These are phyloP conservation scores for Sodiomyces alkalinus DNA, from an alignment of 2,329 filamentous ascomycete species.

Conservation along the genomic window DNA sequence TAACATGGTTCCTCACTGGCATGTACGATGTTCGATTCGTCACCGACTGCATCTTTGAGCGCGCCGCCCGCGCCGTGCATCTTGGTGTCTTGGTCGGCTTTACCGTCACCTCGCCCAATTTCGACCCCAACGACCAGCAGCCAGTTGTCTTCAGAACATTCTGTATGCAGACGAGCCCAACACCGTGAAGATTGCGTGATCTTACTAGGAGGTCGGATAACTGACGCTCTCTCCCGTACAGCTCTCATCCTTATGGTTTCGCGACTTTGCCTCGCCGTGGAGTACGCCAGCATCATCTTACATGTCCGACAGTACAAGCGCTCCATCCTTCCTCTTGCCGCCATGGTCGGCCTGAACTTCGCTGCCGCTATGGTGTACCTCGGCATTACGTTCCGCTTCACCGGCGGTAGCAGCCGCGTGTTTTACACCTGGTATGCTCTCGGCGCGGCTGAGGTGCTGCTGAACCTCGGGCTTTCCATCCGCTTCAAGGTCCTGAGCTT, in stretches of 20 bases:
- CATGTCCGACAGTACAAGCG: constrained; percentile 25
- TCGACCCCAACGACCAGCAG: constrained; percentile 22
- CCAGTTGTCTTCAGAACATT: constrained; percentile 21
- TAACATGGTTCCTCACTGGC: constrained; percentile 51
- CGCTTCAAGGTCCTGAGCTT: constrained; percentile 42
- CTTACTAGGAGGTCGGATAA: neutral
- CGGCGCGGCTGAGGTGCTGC: constrained; percentile 33
- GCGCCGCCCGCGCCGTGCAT: constrained; percentile 40
- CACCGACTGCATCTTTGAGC: constrained; percentile 47
- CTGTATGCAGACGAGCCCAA: constrained; percentile 15
- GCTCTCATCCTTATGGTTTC: constrained; percentile 34
- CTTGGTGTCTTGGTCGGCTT: constrained; percentile 52
- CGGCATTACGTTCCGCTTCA: constrained; percentile 24
- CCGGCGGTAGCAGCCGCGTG: constrained; percentile 16
- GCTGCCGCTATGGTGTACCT: constrained; percentile 22
- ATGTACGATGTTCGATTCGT: constrained; percentile 53
- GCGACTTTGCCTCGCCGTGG: constrained; percentile 33
- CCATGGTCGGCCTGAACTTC: constrained; percentile 21
- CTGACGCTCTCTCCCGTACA: constrained; percentile 4
- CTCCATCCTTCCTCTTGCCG: constrained; percentile 17
- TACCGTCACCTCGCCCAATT: constrained; percentile 39
- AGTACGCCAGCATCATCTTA: constrained; percentile 33
- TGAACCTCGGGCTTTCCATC: constrained; percentile 36
- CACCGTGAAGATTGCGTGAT: neutral
- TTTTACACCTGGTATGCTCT: constrained; percentile 36